Evolutionary conservation across 345 rosid genomes (phyloP), one percentile per base, ranked within the genome.

Genomic region (Eucalyptus sideroxylon): DNA sequence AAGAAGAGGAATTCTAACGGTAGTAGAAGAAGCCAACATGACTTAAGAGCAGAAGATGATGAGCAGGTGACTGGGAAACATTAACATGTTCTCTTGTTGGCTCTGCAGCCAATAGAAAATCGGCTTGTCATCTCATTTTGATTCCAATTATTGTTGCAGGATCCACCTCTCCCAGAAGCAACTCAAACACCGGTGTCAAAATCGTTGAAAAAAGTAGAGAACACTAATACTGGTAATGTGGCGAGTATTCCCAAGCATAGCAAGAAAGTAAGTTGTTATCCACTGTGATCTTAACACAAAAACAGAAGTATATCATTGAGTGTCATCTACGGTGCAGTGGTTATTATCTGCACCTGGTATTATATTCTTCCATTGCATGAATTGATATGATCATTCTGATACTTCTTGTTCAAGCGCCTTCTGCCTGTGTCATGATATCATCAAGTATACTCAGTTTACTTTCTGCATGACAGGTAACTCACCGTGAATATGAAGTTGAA

Each of bases 401-500:
- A 86, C 72, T 77, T 77, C 85, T 77, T 37, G 47, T 77, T 26
- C 85, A 21, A 77, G 47, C 0, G 16, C 47, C 27, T 77, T 77
- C 85, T 40, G 85, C 85, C 30, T 40, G 85, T 26, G 16, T 77
- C 85, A 40, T 40, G 30, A 40, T 21, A 40, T 77, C 1, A 2
- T 77, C 16, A 77, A 77, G 85, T 37, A 23, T 77, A 40, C 85
- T 77, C 85, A 77, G 85, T 40, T 77, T 77, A 77, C 85, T 40
- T 77, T 11, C 47, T 77, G 47, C 47, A 40, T 40, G 62, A 50
- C 93, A 96, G 99, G 98, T 97, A 87, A 93, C 95, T 86, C 97
- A 86, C 88, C 98, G 85, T 91, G 98, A 95, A 91, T 95, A 96
- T 92, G 98, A 96, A 92, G 93, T 94, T 88, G 98, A 97, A 91